Evolutionary conservation across 306 rosid species (phyloP).

Genomic region (Gastrolobium bilobum): DNA sequence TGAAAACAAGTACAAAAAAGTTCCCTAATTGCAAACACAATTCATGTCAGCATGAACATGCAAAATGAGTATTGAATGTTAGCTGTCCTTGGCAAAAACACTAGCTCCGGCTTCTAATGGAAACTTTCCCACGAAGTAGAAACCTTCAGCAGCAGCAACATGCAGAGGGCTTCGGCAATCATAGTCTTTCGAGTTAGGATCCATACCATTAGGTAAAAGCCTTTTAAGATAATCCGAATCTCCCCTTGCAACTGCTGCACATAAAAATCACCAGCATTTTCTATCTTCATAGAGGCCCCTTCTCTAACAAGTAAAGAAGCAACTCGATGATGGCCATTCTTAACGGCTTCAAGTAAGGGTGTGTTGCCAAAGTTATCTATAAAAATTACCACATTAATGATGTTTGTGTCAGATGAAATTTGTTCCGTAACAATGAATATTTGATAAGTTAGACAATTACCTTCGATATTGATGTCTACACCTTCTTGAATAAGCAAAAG

Average conservation of each 20-base stretch:
- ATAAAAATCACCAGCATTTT: constrained; percentile 72
- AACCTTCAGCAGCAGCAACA: constrained; percentile 86
- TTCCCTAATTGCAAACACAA: constrained; percentile 18
- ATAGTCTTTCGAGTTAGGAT: constrained; percentile 88
- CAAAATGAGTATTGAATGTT: constrained; percentile 35
- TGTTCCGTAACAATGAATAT: background rate
- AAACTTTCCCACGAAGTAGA: constrained; percentile 81
- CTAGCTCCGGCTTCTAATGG: constrained; percentile 86
- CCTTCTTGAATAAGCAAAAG: constrained; percentile 76
- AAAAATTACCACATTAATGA: constrained; percentile 32
- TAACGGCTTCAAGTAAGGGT: constrained; percentile 89
- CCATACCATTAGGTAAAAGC: constrained; percentile 77
- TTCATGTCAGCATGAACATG: constrained; percentile 15
- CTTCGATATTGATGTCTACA: constrained; percentile 69
- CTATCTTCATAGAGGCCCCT: constrained; percentile 82
- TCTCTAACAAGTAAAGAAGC: constrained; percentile 75
- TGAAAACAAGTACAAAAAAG: constrained; percentile 26
- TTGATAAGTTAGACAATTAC: constrained; percentile 47
- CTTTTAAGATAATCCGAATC: constrained; percentile 82
- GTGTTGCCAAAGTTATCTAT: constrained; percentile 88
- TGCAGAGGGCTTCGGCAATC: constrained; percentile 95
- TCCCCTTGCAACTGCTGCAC: constrained; percentile 85
- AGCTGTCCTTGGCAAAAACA: constrained; percentile 90
- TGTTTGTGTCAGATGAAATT: constrained; percentile 17
- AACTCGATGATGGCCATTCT: constrained; percentile 79